These are phyloP conservation scores for Chimonanthus salicifolius DNA, from an alignment of 164 flowering plant genomes.

Conservation along the genomic window DNA sequence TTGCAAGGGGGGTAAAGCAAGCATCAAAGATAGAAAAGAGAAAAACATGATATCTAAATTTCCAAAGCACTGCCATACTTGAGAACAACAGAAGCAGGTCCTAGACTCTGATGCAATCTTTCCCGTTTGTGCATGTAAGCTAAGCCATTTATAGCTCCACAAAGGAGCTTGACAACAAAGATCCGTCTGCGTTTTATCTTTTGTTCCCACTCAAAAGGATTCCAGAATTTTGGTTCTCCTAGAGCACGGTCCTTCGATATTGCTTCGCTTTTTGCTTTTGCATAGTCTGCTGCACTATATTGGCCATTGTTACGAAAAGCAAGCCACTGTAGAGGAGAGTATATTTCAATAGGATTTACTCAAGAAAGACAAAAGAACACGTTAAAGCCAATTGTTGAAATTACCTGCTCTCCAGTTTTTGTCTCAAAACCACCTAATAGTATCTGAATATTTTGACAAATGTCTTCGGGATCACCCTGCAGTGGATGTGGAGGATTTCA, in stretches of 20 bases:
- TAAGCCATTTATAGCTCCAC: constrained; percentile 65
- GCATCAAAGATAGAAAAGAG: neutral
- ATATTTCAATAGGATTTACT: constrained; percentile 5
- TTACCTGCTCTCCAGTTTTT: constrained; percentile 88
- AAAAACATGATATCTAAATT: neutral
- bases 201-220: constrained; percentile 51
- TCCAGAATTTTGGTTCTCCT: constrained; percentile 49
- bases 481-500: constrained; percentile 7
- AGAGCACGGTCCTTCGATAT: constrained; percentile 28
- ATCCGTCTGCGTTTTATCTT: constrained; percentile 46
- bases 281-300: constrained; percentile 90
- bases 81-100: constrained; percentile 88
- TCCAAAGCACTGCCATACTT: constrained; percentile 42
- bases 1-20: neutral
- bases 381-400: neutral
- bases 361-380: neutral
- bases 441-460: constrained; percentile 51
- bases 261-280: constrained; percentile 57
- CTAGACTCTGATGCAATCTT: constrained; percentile 94
- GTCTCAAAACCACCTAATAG: constrained; percentile 95
- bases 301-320: constrained; percentile 82
- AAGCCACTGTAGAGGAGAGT: constrained; percentile 69
- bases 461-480: constrained; percentile 52
- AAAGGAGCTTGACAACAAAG: constrained; percentile 63
- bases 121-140: constrained; percentile 83